phyloP scores from a whole-genome alignment of 1,284 basidiomycete genomes.

The Ganoderma lingzhi region DNA sequence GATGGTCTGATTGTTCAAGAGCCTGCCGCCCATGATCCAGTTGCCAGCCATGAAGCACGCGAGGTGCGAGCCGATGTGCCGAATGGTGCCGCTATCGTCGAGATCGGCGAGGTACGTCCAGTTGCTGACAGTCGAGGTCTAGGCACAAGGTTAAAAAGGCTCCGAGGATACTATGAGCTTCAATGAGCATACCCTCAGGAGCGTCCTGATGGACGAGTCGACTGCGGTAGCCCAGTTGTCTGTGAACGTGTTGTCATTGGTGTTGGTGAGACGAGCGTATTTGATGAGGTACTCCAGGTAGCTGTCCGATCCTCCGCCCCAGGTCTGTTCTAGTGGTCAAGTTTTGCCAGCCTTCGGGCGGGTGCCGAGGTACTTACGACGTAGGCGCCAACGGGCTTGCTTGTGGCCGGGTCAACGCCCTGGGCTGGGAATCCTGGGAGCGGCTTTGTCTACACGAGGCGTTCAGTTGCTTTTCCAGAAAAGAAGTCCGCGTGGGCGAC shows the following conservation, averaged over 20 bases:
- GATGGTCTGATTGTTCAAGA: slow-evolving; percentile 74
- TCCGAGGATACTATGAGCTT: slow-evolving; percentile 9
- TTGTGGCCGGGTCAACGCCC: slow-evolving; percentile 63
- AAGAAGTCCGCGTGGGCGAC: not conserved
- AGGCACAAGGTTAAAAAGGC: slow-evolving; percentile 10
- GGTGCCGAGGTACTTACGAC: slow-evolving; percentile 54
- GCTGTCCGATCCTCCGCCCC: slow-evolving; percentile 75
- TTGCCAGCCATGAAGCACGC: slow-evolving; percentile 79
- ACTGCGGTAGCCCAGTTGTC: slow-evolving; percentile 75
- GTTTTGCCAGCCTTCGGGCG: not conserved
- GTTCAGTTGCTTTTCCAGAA: not conserved
- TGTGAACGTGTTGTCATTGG: slow-evolving; percentile 63
- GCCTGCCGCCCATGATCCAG: slow-evolving; percentile 75
- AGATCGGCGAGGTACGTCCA: slow-evolving; percentile 69
- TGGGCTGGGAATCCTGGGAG: slow-evolving; percentile 57
- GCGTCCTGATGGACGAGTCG: slow-evolving; percentile 68
- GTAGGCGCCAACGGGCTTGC: slow-evolving; percentile 60
- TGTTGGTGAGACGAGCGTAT: slow-evolving; percentile 72
- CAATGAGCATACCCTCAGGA: slow-evolving; percentile 54
- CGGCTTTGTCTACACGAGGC: slow-evolving; percentile 47
- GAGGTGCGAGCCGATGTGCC: slow-evolving; percentile 72
- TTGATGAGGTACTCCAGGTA: slow-evolving; percentile 84
- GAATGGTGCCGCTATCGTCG: slow-evolving; percentile 48
- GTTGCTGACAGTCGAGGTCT: slow-evolving; percentile 71
- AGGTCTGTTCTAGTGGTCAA: slow-evolving; percentile 51